phyloP scores from a whole-genome alignment of 306 rosid species.

The Vigna nakashimae region DNA sequence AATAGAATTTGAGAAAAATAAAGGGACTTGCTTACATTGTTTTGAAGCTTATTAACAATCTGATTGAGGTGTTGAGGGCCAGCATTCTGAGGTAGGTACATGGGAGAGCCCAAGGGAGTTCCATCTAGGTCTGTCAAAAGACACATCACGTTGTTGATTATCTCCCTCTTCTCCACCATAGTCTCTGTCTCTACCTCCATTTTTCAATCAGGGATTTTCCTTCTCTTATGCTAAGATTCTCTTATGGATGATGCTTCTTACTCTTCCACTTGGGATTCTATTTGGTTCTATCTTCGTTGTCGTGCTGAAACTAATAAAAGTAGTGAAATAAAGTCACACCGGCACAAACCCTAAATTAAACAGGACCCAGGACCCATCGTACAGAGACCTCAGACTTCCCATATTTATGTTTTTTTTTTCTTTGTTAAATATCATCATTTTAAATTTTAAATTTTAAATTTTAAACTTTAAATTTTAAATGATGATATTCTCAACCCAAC shows the following conservation, averaged over 20 bases:
- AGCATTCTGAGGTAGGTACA: too few relatives aligned
- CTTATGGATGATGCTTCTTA: background rate
- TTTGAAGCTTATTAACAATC: slow-evolving; percentile 76
- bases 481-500: too few relatives aligned
- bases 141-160: too few relatives aligned
- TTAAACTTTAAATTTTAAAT: too few relatives aligned
- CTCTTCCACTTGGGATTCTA: background rate
- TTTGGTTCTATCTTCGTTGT: background rate
- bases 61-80: too few relatives aligned
- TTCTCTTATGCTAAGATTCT: too few relatives aligned
- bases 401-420: background rate
- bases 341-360: background rate
- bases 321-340: background rate
- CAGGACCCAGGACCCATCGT: background rate
- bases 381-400: background rate
- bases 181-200: too few relatives aligned
- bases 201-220: too few relatives aligned
- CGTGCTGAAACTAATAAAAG: background rate
- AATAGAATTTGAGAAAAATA: background rate
- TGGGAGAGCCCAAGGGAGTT: too few relatives aligned
- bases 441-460: too few relatives aligned
- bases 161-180: too few relatives aligned
- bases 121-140: too few relatives aligned
- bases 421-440: background rate
- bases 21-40: slow-evolving; percentile 57